phyloP scores from a whole-genome alignment of 495 filamentous ascomycete genomes.

The Chaetomium fimeti region DNA sequence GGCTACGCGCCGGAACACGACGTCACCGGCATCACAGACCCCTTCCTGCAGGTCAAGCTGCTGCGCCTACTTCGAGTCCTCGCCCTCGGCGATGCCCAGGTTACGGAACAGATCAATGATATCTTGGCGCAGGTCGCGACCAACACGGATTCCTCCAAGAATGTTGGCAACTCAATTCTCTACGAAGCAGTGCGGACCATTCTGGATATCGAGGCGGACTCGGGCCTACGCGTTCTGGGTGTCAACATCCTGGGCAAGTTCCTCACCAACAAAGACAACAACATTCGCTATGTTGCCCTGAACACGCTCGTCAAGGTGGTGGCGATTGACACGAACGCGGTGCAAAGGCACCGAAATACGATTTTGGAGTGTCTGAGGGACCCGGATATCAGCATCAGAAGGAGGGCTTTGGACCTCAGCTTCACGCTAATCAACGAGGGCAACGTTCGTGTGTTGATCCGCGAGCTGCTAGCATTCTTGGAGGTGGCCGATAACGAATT shows the following conservation, averaged over 20 bases:
- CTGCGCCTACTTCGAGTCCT: slow-evolving; percentile 80
- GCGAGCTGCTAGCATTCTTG: slow-evolving; percentile 89
- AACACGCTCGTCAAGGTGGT: slow-evolving; percentile 99
- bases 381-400: slow-evolving; percentile 97
- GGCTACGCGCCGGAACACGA: slow-evolving; percentile 98
- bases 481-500: slow-evolving; percentile 98
- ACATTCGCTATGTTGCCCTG: slow-evolving; percentile 95
- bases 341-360: slow-evolving; percentile 94
- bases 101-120: slow-evolving; percentile 97
- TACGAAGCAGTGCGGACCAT: slow-evolving; percentile 98
- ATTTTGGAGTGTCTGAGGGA: slow-evolving; percentile 95
- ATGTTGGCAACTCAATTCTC: slow-evolving; percentile 95
- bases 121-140: slow-evolving; percentile 97
- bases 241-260: slow-evolving; percentile 99
- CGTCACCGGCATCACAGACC: slow-evolving; percentile 95
- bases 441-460: slow-evolving; percentile 88
- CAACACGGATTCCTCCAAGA: slow-evolving; percentile 97
- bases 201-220: slow-evolving; percentile 96
- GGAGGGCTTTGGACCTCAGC: slow-evolving; percentile 90
- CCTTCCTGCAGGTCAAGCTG: slow-evolving; percentile 98
- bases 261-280: slow-evolving; percentile 95
- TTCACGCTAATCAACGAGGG: slow-evolving; percentile 97
- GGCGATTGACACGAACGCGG: slow-evolving; percentile 94
- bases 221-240: slow-evolving; percentile 85
- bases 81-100: slow-evolving; percentile 79